A percentile compares a stretch with the other conserved stretches of the same genome.
phyloP scores from a whole-genome alignment of 176 grass and related monocot genomes.

The Leersia perrieri region DNA sequence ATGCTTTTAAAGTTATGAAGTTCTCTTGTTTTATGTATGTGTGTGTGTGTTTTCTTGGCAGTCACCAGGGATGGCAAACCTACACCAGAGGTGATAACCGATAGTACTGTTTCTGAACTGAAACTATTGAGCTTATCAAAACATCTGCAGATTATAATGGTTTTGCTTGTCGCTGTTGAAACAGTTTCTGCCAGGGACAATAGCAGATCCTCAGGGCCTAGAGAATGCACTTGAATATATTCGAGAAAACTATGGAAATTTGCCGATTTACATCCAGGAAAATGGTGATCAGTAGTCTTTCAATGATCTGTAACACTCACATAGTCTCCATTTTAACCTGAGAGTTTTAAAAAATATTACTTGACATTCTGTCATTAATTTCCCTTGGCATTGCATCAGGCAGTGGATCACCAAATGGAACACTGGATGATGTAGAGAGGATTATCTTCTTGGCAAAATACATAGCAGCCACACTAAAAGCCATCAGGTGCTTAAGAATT shows the following conservation, averaged over 20 bases:
- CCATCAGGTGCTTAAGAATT: conserved; percentile 32
- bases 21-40: not conserved
- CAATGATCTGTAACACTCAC: not conserved
- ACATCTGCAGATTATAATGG: not conserved
- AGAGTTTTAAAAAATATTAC: too few relatives aligned
- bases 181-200: not conserved
- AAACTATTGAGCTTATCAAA: not conserved
- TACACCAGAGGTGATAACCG: not conserved
- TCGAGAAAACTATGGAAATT: conserved; percentile 38
- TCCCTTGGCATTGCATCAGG: conserved; percentile 10
- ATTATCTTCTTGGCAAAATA: conserved; percentile 31
- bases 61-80: not conserved
- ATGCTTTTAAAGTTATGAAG: not conserved
- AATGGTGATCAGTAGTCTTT: conserved; percentile 33
- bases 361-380: not conserved
- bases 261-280: conserved; percentile 45
- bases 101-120: not conserved
- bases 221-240: conserved; percentile 34
- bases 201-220: conserved; percentile 33
- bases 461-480: conserved; percentile 34
- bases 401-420: conserved; percentile 16
- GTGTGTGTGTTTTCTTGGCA: not conserved
- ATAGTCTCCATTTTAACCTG: not conserved
- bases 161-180: not conserved
- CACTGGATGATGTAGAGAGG: conserved; percentile 33